Evolutionary conservation across 2,329 filamentous ascomycete species (phyloP), one percentile per base, ranked within the genome.

Genomic region (Cladophialophora exuberans): DNA sequence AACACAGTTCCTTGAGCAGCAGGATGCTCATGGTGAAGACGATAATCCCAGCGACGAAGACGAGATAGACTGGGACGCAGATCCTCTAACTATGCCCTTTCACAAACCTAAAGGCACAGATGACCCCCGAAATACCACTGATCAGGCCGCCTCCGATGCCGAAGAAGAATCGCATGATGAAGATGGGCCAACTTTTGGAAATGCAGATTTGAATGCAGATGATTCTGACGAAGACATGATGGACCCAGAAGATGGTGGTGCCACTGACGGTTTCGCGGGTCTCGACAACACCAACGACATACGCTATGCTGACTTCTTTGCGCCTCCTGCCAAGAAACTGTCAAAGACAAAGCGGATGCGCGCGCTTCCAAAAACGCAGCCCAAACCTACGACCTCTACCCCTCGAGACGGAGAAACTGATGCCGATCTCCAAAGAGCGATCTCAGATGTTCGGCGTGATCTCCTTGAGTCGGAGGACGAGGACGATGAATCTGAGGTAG

Each of bases 241-340:
- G 35, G 79, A 81, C 9, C 79, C 81, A 28, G 60, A 62, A 11
- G 76, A 75, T 31, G 74, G 73, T 10, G 72, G 81, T 22, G 83
- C 83, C 13, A 80, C 81, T 11, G 82, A 83, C 39, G 83, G 79
- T 33, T 80, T 65, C 43, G 53, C 81, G 46, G 82, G 81, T 43
- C 76, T 79, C 61, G 77, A 79, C 60, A 95, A 96, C 65, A 91
- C 92, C 45, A 96, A 96, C 69, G 87, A 92, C 59, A 79, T 97
- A 66, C 90, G 87, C 74, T 97, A 96, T 72, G 86, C 87, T 58
- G 91, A 97, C 70, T 97, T 97, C 75, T 97, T 97, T 67, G 90
- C 88, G 2, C 89, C 90, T 7, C 93, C 92, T 9, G 81, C 87
- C 17, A 84, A 83, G 64, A 95, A 94, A 72, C 78, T 76, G 59